A percentile compares a stretch with the other conserved stretches of the same genome.
These are phyloP conservation scores for Vitis rupestris DNA, from an alignment of 164 flowering plant species.

Conservation along the genomic window DNA sequence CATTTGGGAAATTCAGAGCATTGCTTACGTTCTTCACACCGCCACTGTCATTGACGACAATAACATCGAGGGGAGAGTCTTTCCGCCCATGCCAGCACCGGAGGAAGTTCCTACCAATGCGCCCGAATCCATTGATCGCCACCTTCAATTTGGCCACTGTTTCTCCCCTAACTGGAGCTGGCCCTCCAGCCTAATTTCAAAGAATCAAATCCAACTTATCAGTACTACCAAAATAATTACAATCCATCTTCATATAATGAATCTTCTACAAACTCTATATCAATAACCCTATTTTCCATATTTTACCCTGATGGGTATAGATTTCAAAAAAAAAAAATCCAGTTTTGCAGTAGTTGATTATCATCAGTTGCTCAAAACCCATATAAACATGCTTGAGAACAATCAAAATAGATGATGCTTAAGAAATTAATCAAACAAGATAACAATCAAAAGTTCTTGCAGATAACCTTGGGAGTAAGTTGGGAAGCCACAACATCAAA, in stretches of 20 bases:
- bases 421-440: not conserved
- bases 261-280: too few species aligned
- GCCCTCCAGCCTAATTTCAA: constrained; percentile 36
- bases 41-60: constrained; percentile 93
- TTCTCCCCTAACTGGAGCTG: constrained; percentile 51
- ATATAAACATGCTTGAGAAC: not conserved
- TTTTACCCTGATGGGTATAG: too few species aligned
- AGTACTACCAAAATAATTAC: not conserved
- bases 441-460: not conserved
- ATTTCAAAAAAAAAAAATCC: too few species aligned
- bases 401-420: not conserved
- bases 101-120: constrained; percentile 95
- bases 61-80: constrained; percentile 82
- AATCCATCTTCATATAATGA: not conserved
- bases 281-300: too few species aligned
- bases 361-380: too few species aligned
- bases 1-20: not conserved
- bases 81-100: constrained; percentile 98
- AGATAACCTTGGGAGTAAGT: constrained; percentile 62
- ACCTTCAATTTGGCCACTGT: constrained; percentile 87
- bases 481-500: constrained; percentile 73
- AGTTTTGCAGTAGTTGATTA: too few species aligned
- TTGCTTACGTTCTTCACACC: constrained; percentile 87
- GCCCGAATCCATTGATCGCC: constrained; percentile 91
- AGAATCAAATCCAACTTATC: not conserved